Evolutionary conservation across 1,284 basidiomycete genomes (phyloP), one percentile per base, ranked within the genome.

Genomic region (Cutaneotrichosporon arboriforme): DNA sequence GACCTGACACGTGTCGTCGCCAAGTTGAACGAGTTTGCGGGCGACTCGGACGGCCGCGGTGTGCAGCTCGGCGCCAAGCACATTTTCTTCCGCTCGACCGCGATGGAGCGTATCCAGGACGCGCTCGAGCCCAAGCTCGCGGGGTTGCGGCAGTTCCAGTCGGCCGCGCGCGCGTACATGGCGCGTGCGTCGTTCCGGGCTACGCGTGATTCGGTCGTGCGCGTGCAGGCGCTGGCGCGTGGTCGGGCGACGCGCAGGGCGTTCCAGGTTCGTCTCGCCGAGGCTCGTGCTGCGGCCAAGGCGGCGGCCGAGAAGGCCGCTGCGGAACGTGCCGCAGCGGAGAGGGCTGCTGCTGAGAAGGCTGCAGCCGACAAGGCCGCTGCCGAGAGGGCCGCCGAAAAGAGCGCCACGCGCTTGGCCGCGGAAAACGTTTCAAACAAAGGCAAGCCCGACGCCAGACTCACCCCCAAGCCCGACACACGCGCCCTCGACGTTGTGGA

Each of bases 41-140:
- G 48, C 23, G 57, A 55, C 17, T 37, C 20, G 15, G 51, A 59
- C 34, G 55, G 55, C 34, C 41, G 45, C 20, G 57, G 53, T 3
- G 57, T 59, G 4, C 57, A 59, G 41, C 53, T 59, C 7, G 57
- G 57, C 26, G 33, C 46, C 34, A 46, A 51, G 22, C 46, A 53
- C 44, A 53, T 59, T 37, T 59, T 55, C 47, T 53, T 59, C 51
- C 51, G 51, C 8, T 48, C 50, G 5, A 43, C 22, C 4, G 53
- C 54, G 13, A 46, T 58, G 26, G 39, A 50, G 33, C 48, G 51
- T 23, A 51, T 58, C 34, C 53, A 55, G 37, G 22, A 49, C 36
- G 48, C 49, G 22, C 51, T 59, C 21, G 46, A 46, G 36, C 42
- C 43, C 33, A 55, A 59, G 48, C 44, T 54, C 22, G 46, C 46